These are phyloP conservation scores for Evansstolkia leycettana DNA, from an alignment of 495 filamentous ascomycete genomes.

Conservation along the genomic window DNA sequence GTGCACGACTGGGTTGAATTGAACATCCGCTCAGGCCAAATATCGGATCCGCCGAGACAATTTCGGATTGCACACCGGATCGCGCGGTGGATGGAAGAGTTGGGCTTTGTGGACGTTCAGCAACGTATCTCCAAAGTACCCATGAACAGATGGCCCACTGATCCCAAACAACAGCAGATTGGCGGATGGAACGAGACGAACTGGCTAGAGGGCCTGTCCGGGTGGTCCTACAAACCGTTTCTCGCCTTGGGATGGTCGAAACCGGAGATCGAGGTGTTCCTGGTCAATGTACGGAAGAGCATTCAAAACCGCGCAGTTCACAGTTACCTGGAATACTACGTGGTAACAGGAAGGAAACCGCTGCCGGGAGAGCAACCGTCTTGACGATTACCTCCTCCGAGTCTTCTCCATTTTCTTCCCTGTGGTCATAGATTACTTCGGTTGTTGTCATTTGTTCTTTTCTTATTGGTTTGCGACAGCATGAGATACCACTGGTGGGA, in stretches of 20 bases:
- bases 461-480: slow-evolving; percentile 13
- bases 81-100: slow-evolving; percentile 42
- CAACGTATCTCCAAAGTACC: slow-evolving; percentile 44
- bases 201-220: slow-evolving; percentile 29
- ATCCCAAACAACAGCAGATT: slow-evolving; percentile 37
- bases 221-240: slow-evolving; percentile 35
- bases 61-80: slow-evolving; percentile 38
- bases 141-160: slow-evolving; percentile 46
- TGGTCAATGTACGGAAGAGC: slow-evolving; percentile 44
- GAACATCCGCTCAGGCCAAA: slow-evolving; percentile 32
- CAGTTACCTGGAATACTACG: slow-evolving; percentile 39
- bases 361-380: slow-evolving; percentile 8
- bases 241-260: slow-evolving; percentile 33
- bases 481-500: slow-evolving; percentile 22
- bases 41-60: slow-evolving; percentile 37
- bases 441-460: slow-evolving; percentile 2
- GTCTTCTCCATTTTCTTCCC: slow-evolving; percentile 3
- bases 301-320: slow-evolving; percentile 43
- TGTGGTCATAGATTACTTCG: background rate
- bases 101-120: slow-evolving; percentile 52
- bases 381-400: too few species aligned
- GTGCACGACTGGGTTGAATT: slow-evolving; percentile 41
- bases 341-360: slow-evolving; percentile 46
- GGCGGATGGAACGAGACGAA: slow-evolving; percentile 32
- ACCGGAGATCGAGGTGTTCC: slow-evolving; percentile 41